phyloP scores from a whole-genome alignment of 208 protist species.

The Acanthamoeba castellanii region DNA sequence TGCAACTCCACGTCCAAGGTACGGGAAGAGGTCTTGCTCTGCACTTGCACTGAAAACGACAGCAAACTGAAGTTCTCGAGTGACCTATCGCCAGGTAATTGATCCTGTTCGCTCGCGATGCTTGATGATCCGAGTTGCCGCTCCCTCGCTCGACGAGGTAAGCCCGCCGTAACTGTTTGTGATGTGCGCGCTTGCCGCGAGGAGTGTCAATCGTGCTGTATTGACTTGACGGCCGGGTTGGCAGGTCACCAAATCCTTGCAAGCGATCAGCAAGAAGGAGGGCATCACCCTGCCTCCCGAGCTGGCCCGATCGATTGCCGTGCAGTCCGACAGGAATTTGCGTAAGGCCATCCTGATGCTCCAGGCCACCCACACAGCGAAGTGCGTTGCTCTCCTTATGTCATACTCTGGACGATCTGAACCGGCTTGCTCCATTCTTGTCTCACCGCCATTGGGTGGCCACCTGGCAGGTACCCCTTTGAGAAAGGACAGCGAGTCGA shows the following conservation, averaged over 20 bases:
- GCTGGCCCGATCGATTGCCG: slow-evolving; percentile 90
- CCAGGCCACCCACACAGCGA: slow-evolving; percentile 94
- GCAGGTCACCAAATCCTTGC: slow-evolving; percentile 76
- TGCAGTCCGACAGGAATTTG: slow-evolving; percentile 95
- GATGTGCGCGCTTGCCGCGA: not conserved
- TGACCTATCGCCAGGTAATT: slow-evolving; percentile 81
- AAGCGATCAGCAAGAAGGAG: slow-evolving; percentile 84
- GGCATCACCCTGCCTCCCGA: slow-evolving; percentile 82
- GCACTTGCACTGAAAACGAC: not conserved
- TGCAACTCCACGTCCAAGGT: slow-evolving; percentile 94
- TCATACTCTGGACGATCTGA: too few species aligned
- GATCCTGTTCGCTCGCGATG: slow-evolving; percentile 98
- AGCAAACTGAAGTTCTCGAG: not conserved
- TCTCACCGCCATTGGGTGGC: not conserved
- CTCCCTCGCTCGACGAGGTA: slow-evolving; percentile 95
- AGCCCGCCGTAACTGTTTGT: not conserved
- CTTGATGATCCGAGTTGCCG: slow-evolving; percentile 96
- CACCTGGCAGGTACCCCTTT: slow-evolving; percentile 76
- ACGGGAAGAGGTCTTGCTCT: not conserved
- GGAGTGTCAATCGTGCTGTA: not conserved
- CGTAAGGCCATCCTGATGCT: slow-evolving; percentile 97
- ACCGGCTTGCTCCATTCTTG: not conserved
- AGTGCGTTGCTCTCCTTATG: slow-evolving; percentile 58
- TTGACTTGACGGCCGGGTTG: not conserved
- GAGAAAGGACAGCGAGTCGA: slow-evolving; percentile 41